Base-by-base conservation (phyloP, 139 green algal species). In the Penium margaritaceum region DNA sequence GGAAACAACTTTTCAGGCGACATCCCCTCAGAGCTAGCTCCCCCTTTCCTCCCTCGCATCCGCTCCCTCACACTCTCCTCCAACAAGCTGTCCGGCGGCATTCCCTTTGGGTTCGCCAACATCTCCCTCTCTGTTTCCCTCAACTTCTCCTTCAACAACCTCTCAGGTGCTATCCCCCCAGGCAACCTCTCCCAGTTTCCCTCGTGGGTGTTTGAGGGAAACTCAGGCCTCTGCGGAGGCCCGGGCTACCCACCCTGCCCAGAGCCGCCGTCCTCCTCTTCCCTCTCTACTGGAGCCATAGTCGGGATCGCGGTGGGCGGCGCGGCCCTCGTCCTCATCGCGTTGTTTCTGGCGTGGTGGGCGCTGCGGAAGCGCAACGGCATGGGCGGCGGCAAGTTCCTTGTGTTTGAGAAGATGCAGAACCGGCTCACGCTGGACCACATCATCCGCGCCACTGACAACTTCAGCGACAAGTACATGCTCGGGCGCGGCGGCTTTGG, bases 381-480 rank as follows among this genome's bases (percentile, higher is more conserved):
- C 29, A 5, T 9, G n/a, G 6, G 36, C 41, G n/a, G 9, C 24
- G 51, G 19, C 35, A 29, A 63, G 38, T 3, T 70, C 12, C 9
- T 35, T 5, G 6, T 46, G n/a, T 62, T 72, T 32, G 3, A 60
- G 33, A 60, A 60, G 9, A 4, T 30, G 15, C 19, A 63, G 41
- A 46, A 39, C 38, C 37, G 61, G 37, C 39, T 72, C 5, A 60
- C 29, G 27, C 30, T 60, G 27, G 39, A 72, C 6, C 35, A 72
- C 64, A 72, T 72, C 33, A 5, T 72, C 29, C 5, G 7, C 14
- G 64, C 64, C 41, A 72, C 64, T 21, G 64, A 46, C 9, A 72
- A 72, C 34, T 72, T 72, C 64, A 72, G 64, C 36, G 12, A 43
- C 24, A 62, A 61, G 34, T 12, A 61, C 51, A 15, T 72, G 9